A percentile compares a stretch with the other conserved stretches of the same genome.
These are phyloP conservation scores for Arthroderma uncinatum DNA, from an alignment of 2,329 filamentous ascomycete genomes.

Conservation along the genomic window DNA sequence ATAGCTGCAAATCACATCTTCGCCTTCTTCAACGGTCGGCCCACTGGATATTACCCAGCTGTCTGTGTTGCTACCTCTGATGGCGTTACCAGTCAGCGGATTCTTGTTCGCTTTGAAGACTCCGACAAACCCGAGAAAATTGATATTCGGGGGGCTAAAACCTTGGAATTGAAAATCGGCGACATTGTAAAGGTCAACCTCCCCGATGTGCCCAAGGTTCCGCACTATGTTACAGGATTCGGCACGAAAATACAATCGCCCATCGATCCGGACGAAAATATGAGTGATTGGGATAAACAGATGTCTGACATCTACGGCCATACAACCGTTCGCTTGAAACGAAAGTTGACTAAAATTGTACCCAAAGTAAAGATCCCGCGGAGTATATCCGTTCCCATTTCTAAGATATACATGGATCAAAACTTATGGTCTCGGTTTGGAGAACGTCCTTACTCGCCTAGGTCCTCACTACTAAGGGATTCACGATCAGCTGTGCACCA, in stretches of 20 bases:
- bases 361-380: conserved; percentile 21
- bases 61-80: conserved; percentile 43
- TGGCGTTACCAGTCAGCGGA: conserved; percentile 30
- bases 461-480: conserved; percentile 12
- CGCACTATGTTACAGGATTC: conserved; percentile 35
- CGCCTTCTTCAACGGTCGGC: conserved; percentile 47
- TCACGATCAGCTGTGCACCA: conserved; percentile 24
- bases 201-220: conserved; percentile 32
- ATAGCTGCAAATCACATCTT: conserved; percentile 45
- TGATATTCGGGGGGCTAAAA: conserved; percentile 30
- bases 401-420: conserved; percentile 36
- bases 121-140: conserved; percentile 31
- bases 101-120: conserved; percentile 38
- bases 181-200: conserved; percentile 39
- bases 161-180: conserved; percentile 35
- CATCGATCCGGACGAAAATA: conserved; percentile 14
- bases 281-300: conserved; percentile 12
- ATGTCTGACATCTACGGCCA: conserved; percentile 37
- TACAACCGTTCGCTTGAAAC: conserved; percentile 30
- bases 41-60: conserved; percentile 48
- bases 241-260: conserved; percentile 24
- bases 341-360: conserved; percentile 35
- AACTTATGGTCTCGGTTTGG: conserved; percentile 38
- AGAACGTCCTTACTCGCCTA: conserved; percentile 29
- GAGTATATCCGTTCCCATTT: conserved; percentile 34